Evolutionary conservation across 768 basidiomycete genomes (phyloP), one percentile per base, ranked within the genome.

Genomic region (Pisolithus marmoratus): DNA sequence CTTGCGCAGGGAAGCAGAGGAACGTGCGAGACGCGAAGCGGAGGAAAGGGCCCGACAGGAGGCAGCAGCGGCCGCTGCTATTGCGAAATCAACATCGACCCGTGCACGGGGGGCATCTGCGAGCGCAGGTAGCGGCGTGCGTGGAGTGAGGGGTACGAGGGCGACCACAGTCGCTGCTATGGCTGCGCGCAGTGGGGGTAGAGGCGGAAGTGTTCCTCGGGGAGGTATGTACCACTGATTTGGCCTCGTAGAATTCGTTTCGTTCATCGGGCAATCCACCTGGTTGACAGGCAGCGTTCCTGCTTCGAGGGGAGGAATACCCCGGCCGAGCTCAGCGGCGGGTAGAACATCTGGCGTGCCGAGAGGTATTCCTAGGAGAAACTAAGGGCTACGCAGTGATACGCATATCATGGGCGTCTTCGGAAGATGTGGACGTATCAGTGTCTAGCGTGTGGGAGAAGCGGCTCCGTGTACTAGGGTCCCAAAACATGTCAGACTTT

Each of bases 81-180:
- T 40, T 0, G 49, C 58, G 40, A 69, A 66, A 40, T 47, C 50
- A 12, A 54, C 61, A 34, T 34, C 34, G n/a, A 24, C 53, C 15
- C 67, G 50, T 69, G 23, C 80, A 75, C 73, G 74, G 34, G 79
- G 83, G 50, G 74, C 70, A 40, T 70, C 66, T 37, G 58, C 65
- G 5, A 61, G 61, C 34, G 36, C 63, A 43, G 72, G 80, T 22
- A 85, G 86, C 31, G 79, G 80, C 15, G 78, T 87, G 3, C 69
- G 85, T 60, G 88, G 87, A 8, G 82, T 87, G 27, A 77, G 85
- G 49, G 88, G 86, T 3, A 91, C 82, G 5, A 75, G 83, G 41
- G 84, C 81, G 2, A 85, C 81, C 12, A 64, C 48, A 45, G 82
- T 80, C 73, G 77, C 65, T 12, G 67, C 66, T 11, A 67, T 61